Conservation (phyloP, 1,284 basidiomycete species). For the Ustilago esculenta region DNA sequence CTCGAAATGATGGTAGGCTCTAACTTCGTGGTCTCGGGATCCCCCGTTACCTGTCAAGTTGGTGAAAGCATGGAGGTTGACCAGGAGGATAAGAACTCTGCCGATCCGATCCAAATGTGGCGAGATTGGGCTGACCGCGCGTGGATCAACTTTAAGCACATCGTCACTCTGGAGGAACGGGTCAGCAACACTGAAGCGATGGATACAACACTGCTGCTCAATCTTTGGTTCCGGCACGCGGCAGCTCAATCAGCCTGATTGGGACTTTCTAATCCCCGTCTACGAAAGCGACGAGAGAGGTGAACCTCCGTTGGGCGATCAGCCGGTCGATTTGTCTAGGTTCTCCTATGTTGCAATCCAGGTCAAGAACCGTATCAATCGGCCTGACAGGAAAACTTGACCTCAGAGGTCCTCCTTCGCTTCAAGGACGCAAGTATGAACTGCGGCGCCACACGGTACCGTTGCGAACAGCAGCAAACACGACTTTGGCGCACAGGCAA, state of each 20-base stretch:
- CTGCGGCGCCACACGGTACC: too few species aligned
- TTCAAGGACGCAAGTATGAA: too few species aligned
- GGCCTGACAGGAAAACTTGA: background rate
- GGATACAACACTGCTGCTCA: background rate
- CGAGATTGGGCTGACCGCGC: background rate
- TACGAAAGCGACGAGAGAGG: background rate
- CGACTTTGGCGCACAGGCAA: too few species aligned
- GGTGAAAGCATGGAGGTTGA: background rate
- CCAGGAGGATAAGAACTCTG: background rate
- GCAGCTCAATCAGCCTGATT: background rate
- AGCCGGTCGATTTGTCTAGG: background rate
- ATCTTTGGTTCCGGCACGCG: slow-evolving; percentile 10
- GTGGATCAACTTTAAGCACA: slow-evolving; percentile 3
- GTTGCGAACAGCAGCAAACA: too few species aligned
- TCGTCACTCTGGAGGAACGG: background rate
- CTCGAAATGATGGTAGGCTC: background rate
- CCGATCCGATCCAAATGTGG: background rate
- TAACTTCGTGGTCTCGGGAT: background rate
- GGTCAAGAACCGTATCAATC: background rate
- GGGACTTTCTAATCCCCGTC: slow-evolving; percentile 2
- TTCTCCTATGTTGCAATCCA: slow-evolving; percentile 3
- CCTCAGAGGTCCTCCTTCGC: background rate
- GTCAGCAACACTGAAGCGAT: background rate
- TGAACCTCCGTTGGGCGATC: background rate
- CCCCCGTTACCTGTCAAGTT: background rate